These are phyloP conservation scores for Spathaspora girioi DNA, from an alignment of 805 yeast genomes.

Conservation along the genomic window DNA sequence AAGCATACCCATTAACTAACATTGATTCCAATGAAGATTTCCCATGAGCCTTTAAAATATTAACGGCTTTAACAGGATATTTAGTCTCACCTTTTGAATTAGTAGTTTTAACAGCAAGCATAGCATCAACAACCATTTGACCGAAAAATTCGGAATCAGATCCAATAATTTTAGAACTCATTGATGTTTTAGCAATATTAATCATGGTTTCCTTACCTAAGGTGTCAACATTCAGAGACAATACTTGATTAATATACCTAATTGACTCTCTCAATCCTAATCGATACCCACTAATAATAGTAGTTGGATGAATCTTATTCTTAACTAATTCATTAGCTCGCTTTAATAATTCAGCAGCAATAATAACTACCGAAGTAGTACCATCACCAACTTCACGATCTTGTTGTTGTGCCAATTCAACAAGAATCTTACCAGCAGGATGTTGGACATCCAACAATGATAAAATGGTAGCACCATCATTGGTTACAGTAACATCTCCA, in stretches of 20 bases:
- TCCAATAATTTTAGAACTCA: slow-evolving; percentile 96
- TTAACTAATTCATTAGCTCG: slow-evolving; percentile 92
- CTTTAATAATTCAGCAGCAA: slow-evolving; percentile 88
- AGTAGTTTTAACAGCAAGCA: slow-evolving; percentile 89
- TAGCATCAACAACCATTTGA: slow-evolving; percentile 89
- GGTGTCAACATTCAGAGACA: slow-evolving; percentile 74
- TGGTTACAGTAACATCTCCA: slow-evolving; percentile 97
- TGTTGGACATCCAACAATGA: slow-evolving; percentile 92
- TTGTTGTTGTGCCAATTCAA: slow-evolving; percentile 97
- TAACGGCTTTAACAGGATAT: slow-evolving; percentile 97
- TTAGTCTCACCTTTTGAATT: slow-evolving; percentile 83
- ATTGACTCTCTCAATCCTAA: slow-evolving; percentile 90
- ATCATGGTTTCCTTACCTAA: slow-evolving; percentile 81
- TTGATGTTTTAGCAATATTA: slow-evolving; percentile 93
- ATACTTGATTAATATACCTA: slow-evolving; percentile 78
- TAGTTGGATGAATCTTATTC: slow-evolving; percentile 95
- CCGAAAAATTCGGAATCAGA: slow-evolving; percentile 89
- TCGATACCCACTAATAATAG: slow-evolving; percentile 94
- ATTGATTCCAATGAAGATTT: slow-evolving; percentile 85
- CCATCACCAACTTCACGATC: slow-evolving; percentile 99
- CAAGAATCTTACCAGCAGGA: slow-evolving; percentile 97
- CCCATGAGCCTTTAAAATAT: slow-evolving; percentile 94
- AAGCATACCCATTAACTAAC: slow-evolving; percentile 88
- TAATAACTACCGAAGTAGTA: slow-evolving; percentile 94
- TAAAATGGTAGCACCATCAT: slow-evolving; percentile 97